Evolutionary conservation across 805 yeast species (phyloP), one percentile per base, ranked within the genome.

Genomic region (Candida hispaniensis): DNA sequence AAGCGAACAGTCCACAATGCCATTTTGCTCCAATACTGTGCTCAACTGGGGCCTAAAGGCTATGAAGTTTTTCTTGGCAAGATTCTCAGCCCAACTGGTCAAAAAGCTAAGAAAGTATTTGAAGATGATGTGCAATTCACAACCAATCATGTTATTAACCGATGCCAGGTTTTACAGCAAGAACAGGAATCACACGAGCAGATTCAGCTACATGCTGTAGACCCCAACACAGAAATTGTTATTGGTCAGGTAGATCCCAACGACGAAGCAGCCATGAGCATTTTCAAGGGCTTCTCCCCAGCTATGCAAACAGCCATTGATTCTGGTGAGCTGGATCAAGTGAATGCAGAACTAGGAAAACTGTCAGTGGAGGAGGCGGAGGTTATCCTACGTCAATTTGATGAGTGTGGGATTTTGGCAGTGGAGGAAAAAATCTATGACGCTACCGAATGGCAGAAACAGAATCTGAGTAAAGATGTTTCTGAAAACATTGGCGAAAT

Each of bases 191-290:
- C 46, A 14, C 45, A 42, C 13, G 58, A 45, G 26, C 74, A 78
- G 41, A 85, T 88, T 45, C 98, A 88, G 59, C 64, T 88, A 51
- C 80, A 80, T 51, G 73, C 94, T 0, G 67, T 86, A 40, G 97
- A 88, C 56, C 94, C 91, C 25, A 67, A 75, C 40, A 71, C 85
- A 2, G 75, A 78, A 54, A 64, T 88, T 26, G 66, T 71, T 30
- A 82, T 88, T 9, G 68, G 65, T 40, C 58, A 81, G 10, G 95
- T 95, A 5, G 58, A 59, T 35, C 69, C 68, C n/a, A 28, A 32
- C 9, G 65, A 69, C 3, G 58, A 67, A 4, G 64, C 67, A 3
- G 61, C 57, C 25, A 70, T 64, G 38, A 33, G 45, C 13, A 60
- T 63, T 27, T 75, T 68, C 50, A 69, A 70, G 38, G 58, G 67